phyloP scores from a whole-genome alignment of 345 rosid species.

The Rhodamnia argentea region DNA sequence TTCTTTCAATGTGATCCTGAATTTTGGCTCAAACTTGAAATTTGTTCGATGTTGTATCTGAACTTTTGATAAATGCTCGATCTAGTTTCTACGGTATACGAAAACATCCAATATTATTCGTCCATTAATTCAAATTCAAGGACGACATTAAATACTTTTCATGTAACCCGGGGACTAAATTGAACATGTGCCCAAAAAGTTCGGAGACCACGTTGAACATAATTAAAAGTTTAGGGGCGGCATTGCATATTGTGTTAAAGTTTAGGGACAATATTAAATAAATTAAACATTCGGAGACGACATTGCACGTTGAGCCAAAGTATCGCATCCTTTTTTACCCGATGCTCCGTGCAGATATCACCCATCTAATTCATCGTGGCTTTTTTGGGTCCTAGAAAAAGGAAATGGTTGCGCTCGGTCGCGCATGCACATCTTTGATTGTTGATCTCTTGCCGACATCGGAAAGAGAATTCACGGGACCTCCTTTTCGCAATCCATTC shows the following conservation, averaged over 20 bases:
- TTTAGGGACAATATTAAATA: too few relatives aligned
- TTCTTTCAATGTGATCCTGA: fast-evolving
- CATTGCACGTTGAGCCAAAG: fast-evolving
- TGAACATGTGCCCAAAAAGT: neutral
- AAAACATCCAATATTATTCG: neutral
- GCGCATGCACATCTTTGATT: too few relatives aligned
- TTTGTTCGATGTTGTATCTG: fast-evolving
- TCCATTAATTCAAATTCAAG: neutral
- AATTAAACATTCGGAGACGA: too few relatives aligned
- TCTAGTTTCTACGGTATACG: neutral
- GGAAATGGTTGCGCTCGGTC: neutral
- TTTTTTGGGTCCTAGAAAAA: neutral
- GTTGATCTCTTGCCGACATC: neutral
- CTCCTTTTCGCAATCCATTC: neutral
- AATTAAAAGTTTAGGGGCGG: neutral
- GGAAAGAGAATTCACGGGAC: neutral
- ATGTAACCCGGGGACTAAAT: too few relatives aligned
- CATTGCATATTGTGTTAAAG: too few relatives aligned
- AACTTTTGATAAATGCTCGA: neutral
- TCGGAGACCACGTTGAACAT: fast-evolving
- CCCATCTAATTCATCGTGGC: neutral
- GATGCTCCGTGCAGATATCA: neutral
- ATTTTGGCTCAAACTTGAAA: neutral
- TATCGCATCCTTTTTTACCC: neutral
- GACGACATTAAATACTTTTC: fast-evolving